These are phyloP conservation scores for Tetrahymena malaccensis DNA, from an alignment of 73 alveolate genomes.

Conservation along the genomic window DNA sequence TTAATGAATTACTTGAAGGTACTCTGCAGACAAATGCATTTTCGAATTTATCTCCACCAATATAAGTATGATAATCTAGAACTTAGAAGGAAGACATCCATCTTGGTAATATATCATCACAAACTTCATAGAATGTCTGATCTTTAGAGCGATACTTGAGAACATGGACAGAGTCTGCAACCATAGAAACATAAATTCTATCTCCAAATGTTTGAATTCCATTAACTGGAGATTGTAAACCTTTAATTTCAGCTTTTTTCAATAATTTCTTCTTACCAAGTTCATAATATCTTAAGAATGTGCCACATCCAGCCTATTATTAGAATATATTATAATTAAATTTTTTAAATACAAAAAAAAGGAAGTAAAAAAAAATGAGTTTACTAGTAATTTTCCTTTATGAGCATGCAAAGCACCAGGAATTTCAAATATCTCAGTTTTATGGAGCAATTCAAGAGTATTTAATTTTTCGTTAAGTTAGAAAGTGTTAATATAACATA, in stretches of 20 bases:
- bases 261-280: conserved; percentile 91
- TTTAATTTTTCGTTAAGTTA: conserved; percentile 56
- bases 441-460: conserved; percentile 65
- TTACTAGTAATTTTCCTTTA: conserved; percentile 79
- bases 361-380: too few species aligned
- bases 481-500: conserved; percentile 65
- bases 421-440: conserved; percentile 81
- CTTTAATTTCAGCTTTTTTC: conserved; percentile 86
- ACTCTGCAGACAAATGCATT: conserved; percentile 86
- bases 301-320: conserved; percentile 73
- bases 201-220: conserved; percentile 76
- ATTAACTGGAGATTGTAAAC: conserved; percentile 52
- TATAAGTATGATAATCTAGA: conserved; percentile 93
- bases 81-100: conserved; percentile 79
- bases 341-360: neutral
- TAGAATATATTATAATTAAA: neutral
- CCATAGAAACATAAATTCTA: conserved; percentile 85
- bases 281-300: conserved; percentile 87
- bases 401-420: conserved; percentile 85
- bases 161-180: conserved; percentile 82
- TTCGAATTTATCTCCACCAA: conserved; percentile 95
- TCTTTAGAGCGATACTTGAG: conserved; percentile 84
- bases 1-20: conserved; percentile 47
- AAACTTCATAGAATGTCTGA: conserved; percentile 77
- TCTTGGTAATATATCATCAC: conserved; percentile 95